Percentiles rank a stretch among this genome's conserved stretches.
Conservation (phyloP, 345 rosid genomes). For the Conringia planisiliqua region DNA sequence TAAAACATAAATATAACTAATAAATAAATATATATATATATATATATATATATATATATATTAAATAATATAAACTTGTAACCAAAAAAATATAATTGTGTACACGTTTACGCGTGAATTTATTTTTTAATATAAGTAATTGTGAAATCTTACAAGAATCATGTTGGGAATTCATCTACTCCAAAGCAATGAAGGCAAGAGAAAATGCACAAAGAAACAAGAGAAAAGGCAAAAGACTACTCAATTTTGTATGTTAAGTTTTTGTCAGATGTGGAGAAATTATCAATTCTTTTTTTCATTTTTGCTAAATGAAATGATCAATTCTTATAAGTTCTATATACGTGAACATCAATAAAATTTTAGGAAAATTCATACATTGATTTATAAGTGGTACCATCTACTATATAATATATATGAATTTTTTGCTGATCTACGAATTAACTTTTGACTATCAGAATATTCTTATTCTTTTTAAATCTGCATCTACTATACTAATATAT, state of each 20-base stretch:
- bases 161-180: constrained; percentile 18
- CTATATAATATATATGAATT: neutral
- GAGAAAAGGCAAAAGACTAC: neutral
- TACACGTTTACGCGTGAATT: too few relatives aligned
- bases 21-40: too few relatives aligned
- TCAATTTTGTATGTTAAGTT: neutral
- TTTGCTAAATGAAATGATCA: neutral
- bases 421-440: neutral
- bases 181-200: neutral
- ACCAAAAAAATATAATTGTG: too few relatives aligned
- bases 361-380: neutral
- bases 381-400: too few relatives aligned
- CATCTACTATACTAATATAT: too few relatives aligned
- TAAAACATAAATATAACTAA: too few relatives aligned
- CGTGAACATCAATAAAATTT: neutral
- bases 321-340: neutral
- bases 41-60: too few relatives aligned
- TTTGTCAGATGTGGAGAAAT: neutral
- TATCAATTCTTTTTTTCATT: neutral
- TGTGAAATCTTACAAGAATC: neutral
- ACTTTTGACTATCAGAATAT: neutral
- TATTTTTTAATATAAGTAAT: neutral
- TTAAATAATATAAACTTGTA: too few relatives aligned
- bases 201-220: constrained; percentile 1
- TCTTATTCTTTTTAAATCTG: too few relatives aligned